These are phyloP conservation scores for Tuber brumale DNA, from an alignment of 495 filamentous ascomycete genomes.

Conservation along the genomic window DNA sequence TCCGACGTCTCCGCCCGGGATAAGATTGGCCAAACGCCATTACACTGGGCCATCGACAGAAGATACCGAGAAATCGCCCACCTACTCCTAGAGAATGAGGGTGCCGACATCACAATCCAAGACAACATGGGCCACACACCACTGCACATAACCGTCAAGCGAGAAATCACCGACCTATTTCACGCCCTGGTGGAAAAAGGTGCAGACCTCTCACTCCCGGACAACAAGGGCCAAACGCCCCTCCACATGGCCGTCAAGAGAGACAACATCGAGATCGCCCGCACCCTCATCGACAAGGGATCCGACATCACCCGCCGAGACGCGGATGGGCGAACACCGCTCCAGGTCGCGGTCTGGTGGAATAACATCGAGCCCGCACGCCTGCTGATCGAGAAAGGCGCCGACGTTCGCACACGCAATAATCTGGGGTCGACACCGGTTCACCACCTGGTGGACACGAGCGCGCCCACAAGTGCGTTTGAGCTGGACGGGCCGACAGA, in stretches of 20 bases:
- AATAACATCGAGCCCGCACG: not conserved
- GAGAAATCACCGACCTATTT: conserved; percentile 16
- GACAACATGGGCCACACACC: conserved; percentile 19
- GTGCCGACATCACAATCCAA: conserved; percentile 20
- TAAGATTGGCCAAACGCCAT: conserved; percentile 23
- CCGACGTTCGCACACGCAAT: conserved; percentile 13
- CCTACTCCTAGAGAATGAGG: conserved; percentile 14
- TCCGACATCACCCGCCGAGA: conserved; percentile 18
- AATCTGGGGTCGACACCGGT: conserved; percentile 29
- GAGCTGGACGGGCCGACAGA: not conserved
- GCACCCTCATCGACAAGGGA: conserved; percentile 17
- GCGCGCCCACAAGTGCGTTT: not conserved
- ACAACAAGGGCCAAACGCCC: conserved; percentile 26
- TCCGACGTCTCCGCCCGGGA: conserved; percentile 19
- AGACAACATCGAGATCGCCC: conserved; percentile 1
- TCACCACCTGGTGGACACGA: conserved; percentile 1
- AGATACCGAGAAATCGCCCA: conserved; percentile 16
- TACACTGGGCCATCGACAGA: conserved; percentile 21
- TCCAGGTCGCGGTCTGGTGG: conserved; percentile 23
- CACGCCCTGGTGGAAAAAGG: conserved; percentile 22
- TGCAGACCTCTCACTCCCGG: conserved; percentile 16
- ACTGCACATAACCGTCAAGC: conserved; percentile 17
- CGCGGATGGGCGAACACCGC: conserved; percentile 16
- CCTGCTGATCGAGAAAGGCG: conserved; percentile 22
- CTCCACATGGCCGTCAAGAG: conserved; percentile 19